These are phyloP conservation scores for Amoeboaphelidium occidentale DNA, from an alignment of 371 early-diverging fungal genomes.

Conservation along the genomic window DNA sequence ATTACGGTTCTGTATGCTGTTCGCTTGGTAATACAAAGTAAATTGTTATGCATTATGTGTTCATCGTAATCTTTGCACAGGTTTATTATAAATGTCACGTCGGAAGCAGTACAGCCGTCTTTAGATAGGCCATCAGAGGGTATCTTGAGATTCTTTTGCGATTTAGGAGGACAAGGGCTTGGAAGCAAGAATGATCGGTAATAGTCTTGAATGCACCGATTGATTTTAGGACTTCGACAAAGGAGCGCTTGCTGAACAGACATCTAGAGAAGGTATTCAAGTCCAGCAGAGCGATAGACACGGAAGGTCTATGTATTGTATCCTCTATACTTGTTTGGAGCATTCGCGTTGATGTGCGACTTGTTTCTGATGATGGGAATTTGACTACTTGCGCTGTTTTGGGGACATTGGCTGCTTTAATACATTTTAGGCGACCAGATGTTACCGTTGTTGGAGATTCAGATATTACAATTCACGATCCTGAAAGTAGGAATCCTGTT, in stretches of 20 bases:
- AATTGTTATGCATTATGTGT: no score
- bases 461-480: no score
- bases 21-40: no score
- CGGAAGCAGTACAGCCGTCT: constrained; percentile 61
- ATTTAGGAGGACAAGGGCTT: not conserved
- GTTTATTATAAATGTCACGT: constrained; percentile 55
- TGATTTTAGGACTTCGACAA: constrained; percentile 14
- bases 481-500: constrained; percentile 63
- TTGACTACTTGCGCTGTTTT: constrained; percentile 68
- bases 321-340: constrained; percentile 38
- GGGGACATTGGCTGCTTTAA: constrained; percentile 64
- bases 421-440: constrained; percentile 78
- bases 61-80: constrained; percentile 13
- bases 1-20: no score
- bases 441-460: constrained; percentile 70
- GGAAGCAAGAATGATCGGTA: not conserved
- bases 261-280: constrained; percentile 65
- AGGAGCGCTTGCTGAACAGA: constrained; percentile 51
- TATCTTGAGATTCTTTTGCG: constrained; percentile 24
- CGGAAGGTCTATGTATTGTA: constrained; percentile 88
- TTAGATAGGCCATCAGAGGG: constrained; percentile 65
- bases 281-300: constrained; percentile 64
- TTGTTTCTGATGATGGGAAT: constrained; percentile 81
- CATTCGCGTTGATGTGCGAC: constrained; percentile 65
- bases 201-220: not conserved